Evolutionary conservation across 108 stramenopile species (phyloP).

Genomic region (Pseudonitzschia pungens): DNA sequence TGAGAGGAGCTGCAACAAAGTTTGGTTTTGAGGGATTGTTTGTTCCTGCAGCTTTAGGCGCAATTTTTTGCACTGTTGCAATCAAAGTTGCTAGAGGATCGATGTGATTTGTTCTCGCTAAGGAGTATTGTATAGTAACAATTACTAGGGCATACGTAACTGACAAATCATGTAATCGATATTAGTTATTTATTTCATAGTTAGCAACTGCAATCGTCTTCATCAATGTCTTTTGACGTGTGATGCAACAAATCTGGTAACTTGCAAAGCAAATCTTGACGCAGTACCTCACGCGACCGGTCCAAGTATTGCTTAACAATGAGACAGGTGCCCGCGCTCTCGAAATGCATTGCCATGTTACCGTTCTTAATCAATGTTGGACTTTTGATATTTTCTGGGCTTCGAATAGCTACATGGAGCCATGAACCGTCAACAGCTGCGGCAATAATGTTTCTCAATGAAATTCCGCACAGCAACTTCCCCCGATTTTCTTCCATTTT

Average conservation of each 20-base stretch:
- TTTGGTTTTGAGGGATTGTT: neutral
- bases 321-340: constrained; percentile 45
- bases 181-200: neutral
- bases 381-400: constrained; percentile 32
- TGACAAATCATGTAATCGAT: neutral
- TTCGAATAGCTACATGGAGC: constrained; percentile 67
- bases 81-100: constrained; percentile 6
- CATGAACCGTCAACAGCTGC: constrained; percentile 61
- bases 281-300: constrained; percentile 39
- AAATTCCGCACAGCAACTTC: constrained; percentile 47
- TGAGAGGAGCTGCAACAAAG: neutral
- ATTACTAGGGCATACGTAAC: no score
- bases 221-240: neutral
- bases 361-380: constrained; percentile 59
- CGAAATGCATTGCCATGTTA: constrained; percentile 71
- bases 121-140: neutral
- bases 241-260: constrained; percentile 7
- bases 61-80: constrained; percentile 3
- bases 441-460: constrained; percentile 65
- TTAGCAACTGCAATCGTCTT: constrained; percentile 3
- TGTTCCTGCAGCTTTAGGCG: constrained; percentile 13
- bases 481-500: constrained; percentile 46
- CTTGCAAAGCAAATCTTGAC: constrained; percentile 37
- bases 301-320: constrained; percentile 69
- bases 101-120: neutral